Evolutionary conservation across 129 eudicot species (phyloP).

Genomic region (Rutidosis leptorrhynchoides): DNA sequence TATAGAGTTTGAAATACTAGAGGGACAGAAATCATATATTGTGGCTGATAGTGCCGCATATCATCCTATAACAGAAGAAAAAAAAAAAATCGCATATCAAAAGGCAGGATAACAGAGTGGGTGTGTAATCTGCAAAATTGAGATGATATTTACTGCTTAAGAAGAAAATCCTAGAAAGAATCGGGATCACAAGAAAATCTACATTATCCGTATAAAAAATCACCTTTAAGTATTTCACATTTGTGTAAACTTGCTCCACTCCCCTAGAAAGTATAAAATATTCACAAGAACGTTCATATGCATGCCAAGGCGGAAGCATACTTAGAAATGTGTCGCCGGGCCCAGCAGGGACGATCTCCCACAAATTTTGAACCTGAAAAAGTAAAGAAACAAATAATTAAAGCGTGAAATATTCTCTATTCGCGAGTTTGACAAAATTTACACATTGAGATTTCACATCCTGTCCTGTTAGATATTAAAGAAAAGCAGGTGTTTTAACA

Average conservation of each 20-base stretch:
- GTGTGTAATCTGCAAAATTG: conserved; percentile 8
- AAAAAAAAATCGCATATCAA: conserved; percentile 21
- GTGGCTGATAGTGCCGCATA: conserved; percentile 76
- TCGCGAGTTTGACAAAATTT: neutral
- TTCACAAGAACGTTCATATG: conserved; percentile 89
- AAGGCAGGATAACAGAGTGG: conserved; percentile 13
- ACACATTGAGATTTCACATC: neutral
- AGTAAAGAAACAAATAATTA: neutral
- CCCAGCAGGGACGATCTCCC: conserved; percentile 75
- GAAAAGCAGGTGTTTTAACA: neutral
- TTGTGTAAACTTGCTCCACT: conserved; percentile 80
- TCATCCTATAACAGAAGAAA: conserved; percentile 87
- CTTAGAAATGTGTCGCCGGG: conserved; percentile 94
- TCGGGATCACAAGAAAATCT: conserved; percentile 11
- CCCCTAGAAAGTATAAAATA: conserved; percentile 76
- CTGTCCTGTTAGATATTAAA: neutral
- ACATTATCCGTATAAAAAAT: conserved; percentile 11
- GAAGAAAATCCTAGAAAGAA: neutral
- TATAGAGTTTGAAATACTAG: conserved; percentile 83
- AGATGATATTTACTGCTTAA: conserved; percentile 18
- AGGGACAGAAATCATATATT: conserved; percentile 87
- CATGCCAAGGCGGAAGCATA: conserved; percentile 99
- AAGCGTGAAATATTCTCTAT: neutral
- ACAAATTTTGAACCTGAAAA: conserved; percentile 53
- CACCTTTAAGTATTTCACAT: conserved; percentile 74